These are phyloP conservation scores for Gentiana dahurica DNA, from an alignment of 257 asterid species.

Conservation along the genomic window DNA sequence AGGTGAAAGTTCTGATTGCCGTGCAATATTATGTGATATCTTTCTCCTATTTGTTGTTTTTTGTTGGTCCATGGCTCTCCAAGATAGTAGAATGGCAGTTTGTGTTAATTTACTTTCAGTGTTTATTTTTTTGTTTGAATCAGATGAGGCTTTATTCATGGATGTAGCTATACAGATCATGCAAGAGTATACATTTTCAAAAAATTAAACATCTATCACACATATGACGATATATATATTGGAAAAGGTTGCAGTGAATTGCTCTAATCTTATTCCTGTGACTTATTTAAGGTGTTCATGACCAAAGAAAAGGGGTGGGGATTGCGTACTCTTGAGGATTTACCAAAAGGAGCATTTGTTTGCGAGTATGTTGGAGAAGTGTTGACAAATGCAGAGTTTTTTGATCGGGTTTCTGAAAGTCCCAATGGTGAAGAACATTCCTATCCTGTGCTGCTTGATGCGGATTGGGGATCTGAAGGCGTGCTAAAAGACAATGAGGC, in stretches of 20 bases:
- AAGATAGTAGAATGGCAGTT: too few species aligned
- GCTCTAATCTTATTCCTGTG: slow-evolving; percentile 10
- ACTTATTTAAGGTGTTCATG: slow-evolving; percentile 62
- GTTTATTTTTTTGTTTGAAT: too few species aligned
- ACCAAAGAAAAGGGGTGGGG: slow-evolving; percentile 97
- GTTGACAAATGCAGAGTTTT: slow-evolving; percentile 67
- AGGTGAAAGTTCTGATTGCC: slow-evolving; percentile 27
- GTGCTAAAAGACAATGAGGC: slow-evolving; percentile 87
- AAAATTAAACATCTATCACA: too few species aligned
- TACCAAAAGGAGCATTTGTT: slow-evolving; percentile 89
- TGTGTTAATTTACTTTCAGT: too few species aligned
- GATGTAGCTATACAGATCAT: too few species aligned
- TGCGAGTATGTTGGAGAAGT: slow-evolving; percentile 97
- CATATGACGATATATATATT: neutral
- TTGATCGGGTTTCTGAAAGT: slow-evolving; percentile 54
- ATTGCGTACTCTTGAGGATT: slow-evolving; percentile 86
- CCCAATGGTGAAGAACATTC: slow-evolving; percentile 53
- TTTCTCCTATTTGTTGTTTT: neutral
- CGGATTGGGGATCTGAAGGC: slow-evolving; percentile 80
- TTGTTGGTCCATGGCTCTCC: neutral
- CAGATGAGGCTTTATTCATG: too few species aligned
- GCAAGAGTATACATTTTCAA: too few species aligned
- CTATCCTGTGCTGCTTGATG: slow-evolving; percentile 93
- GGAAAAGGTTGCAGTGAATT: neutral
- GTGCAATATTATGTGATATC: neutral